phyloP scores from a whole-genome alignment of 257 asterid species.

The Sherardia arvensis region DNA sequence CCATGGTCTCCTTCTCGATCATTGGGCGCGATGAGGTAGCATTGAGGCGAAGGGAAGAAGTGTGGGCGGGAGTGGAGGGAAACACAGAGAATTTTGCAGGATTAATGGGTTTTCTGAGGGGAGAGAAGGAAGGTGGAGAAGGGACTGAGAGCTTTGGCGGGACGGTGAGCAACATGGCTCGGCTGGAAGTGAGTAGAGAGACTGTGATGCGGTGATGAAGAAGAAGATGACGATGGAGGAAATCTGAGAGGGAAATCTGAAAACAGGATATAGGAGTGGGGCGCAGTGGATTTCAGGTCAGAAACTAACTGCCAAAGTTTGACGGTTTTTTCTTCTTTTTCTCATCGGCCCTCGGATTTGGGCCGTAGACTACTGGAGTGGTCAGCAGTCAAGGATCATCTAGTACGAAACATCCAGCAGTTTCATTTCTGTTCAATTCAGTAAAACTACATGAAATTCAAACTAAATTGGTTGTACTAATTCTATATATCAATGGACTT shows the following conservation, averaged over 20 bases:
- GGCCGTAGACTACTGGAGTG: no score
- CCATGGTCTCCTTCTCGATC: constrained; percentile 60
- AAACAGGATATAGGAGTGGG: neutral
- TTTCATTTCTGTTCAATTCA: no score
- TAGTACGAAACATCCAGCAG: no score
- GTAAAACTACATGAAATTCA: no score
- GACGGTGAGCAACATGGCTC: constrained; percentile 14
- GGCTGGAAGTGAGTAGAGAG: neutral
- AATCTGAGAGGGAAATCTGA: neutral
- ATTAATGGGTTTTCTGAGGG: constrained; percentile 1
- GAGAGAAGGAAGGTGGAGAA: constrained; percentile 10
- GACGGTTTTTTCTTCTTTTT: neutral
- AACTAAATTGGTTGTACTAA: no score
- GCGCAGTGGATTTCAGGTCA: neutral
- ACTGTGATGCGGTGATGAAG: neutral
- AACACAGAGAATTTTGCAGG: neutral
- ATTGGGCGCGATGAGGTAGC: constrained; percentile 21
- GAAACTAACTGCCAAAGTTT: neutral
- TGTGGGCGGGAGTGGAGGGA: constrained; percentile 1
- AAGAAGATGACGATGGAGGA: neutral
- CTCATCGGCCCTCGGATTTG: neutral
- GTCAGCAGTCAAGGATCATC: no score
- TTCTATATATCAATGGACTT: no score
- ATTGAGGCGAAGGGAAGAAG: neutral
- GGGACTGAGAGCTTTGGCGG: constrained; percentile 16